Evolutionary conservation across 2,329 filamentous ascomycete genomes (phyloP).

Genomic region (Xylariaceae sp.): DNA sequence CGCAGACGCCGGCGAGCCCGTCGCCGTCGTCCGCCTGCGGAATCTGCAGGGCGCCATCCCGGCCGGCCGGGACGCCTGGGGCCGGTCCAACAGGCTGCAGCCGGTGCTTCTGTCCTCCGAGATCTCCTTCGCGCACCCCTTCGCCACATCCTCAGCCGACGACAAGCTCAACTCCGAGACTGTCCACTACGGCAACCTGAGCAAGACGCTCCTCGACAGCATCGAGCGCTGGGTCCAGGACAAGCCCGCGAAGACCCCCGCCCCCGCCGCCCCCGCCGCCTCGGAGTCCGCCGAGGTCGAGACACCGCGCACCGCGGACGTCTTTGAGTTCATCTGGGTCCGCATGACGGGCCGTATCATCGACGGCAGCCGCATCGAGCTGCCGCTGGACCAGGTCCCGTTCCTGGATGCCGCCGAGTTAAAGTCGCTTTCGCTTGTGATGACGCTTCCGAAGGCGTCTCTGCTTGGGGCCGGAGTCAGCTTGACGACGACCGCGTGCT

Average conservation of each 20-base stretch:
- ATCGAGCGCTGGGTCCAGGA: conserved; percentile 39
- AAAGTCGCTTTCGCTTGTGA: conserved; percentile 52
- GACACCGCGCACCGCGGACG: conserved; percentile 31
- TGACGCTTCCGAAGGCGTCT: conserved; percentile 69
- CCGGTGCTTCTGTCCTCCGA: conserved; percentile 64
- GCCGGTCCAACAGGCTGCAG: conserved; percentile 59
- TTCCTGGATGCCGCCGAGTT: conserved; percentile 44
- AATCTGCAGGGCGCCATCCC: conserved; percentile 62
- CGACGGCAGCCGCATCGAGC: conserved; percentile 36
- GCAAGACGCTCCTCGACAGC: conserved; percentile 62
- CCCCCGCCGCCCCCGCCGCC: conserved; percentile 33
- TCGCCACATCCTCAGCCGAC: conserved; percentile 61
- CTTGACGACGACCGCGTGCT: conserved; percentile 50
- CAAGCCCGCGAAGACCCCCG: conserved; percentile 17
- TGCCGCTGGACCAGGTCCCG: conserved; percentile 35
- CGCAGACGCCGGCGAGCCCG: conserved; percentile 47
- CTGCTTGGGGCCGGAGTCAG: conserved; percentile 65
- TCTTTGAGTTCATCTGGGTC: conserved; percentile 43
- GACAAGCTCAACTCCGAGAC: conserved; percentile 71
- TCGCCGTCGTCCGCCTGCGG: conserved; percentile 59
- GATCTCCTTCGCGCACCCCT: conserved; percentile 58
- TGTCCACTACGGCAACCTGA: conserved; percentile 73
- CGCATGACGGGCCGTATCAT: conserved; percentile 41
- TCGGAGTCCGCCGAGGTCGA: conserved; percentile 35
- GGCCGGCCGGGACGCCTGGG: conserved; percentile 71